Evolutionary conservation across 192 early-diverging fungal species (phyloP).

Genomic region (Entomortierella lignicola): DNA sequence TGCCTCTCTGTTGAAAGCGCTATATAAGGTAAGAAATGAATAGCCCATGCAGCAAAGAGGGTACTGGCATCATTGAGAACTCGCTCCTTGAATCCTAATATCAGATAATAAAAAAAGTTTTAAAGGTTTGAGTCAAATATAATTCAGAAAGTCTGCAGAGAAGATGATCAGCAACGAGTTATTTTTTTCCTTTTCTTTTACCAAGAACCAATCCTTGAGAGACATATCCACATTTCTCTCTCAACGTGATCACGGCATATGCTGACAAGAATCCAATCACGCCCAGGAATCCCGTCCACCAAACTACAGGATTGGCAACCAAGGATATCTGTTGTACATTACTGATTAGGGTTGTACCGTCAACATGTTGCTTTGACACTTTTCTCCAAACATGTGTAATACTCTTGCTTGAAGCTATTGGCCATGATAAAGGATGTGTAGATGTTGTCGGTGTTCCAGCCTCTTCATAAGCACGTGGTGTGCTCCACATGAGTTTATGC

Average conservation of each 20-base stretch:
- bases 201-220: neutral
- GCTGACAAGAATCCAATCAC: neutral
- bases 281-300: constrained; percentile 11
- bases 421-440: neutral
- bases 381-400: neutral
- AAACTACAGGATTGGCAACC: constrained; percentile 20
- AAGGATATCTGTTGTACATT: constrained; percentile 15
- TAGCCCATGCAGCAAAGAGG: constrained; percentile 25
- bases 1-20: neutral
- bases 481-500: constrained; percentile 6
- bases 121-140: too few relatives aligned
- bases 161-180: neutral
- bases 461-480: constrained; percentile 10
- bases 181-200: too few relatives aligned
- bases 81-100: constrained; percentile 8
- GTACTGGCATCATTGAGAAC: neutral
- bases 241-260: neutral
- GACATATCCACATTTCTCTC: constrained; percentile 18
- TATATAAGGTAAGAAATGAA: constrained; percentile 6
- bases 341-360: neutral
- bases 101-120: too few relatives aligned
- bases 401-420: constrained; percentile 1
- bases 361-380: neutral
- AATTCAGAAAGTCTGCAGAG: neutral
- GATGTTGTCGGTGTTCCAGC: neutral